Evolutionary conservation across 73 alveolate genomes (phyloP), one percentile per base, ranked within the genome.

Genomic region (Paramecium octaurelia): DNA sequence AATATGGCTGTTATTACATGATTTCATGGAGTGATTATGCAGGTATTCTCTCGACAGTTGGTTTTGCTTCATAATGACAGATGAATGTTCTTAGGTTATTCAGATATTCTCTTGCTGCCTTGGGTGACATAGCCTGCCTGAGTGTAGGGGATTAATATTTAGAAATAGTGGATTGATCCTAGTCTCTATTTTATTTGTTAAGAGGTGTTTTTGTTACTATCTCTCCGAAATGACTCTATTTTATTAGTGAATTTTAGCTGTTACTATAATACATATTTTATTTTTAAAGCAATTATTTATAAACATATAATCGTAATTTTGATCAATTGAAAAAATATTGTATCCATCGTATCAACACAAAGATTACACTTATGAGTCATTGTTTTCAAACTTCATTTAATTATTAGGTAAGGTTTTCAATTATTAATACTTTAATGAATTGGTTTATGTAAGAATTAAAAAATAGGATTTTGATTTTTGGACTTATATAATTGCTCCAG

Each of bases 81-180:
- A 80, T 46, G 54, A 80, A 80, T 1, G 23, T 24, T 48, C 24
- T 80, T 11, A 80, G 20, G 21, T 31, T 80, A 23, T 80, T 80
- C 8, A 80, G 31, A 23, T 80, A 80, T 21, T 80, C 91, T 43
- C 91, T 21, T 0, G 91, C 91, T 20, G 57, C 75, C 21, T 42
- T 44, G 6, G 91, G 91, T 24, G 91, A 80, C 88, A 75, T 38
- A 38, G 60, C 88, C 40, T 64, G 14, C 31, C 84, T 64, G 27
- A 64, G 31, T 64, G 84, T 31, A 14, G 84, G 84, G 27, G 84
- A 64, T 64, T 64, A 6, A 64, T 31, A 64, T 64, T 64, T 27
- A 31, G 84, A 64, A 27, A 64, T 21, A 27, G 24, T 64, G 27
- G 84, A 64, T 34, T 64, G 48, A 24, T 64, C 84, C 14, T 64